phyloP scores from a whole-genome alignment of 163 green algal genomes.

The Chlamydomonas reinhardtii region DNA sequence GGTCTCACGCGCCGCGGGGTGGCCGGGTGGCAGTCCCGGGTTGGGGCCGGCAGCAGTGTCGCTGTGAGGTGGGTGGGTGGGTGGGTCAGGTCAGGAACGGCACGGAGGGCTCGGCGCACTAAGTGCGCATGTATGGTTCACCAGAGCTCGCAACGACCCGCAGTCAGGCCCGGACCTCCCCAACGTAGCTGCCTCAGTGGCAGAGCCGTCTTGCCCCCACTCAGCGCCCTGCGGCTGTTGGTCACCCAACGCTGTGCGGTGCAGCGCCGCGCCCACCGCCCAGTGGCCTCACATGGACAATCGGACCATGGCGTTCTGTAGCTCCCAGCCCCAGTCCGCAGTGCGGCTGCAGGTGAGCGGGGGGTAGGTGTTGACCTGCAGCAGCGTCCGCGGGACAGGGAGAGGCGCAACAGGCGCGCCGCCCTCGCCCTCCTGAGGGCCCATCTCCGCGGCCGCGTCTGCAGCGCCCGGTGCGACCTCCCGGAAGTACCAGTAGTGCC shows the following conservation, averaged over 20 bases:
- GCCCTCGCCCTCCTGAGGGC: background rate
- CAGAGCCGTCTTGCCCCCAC: no score
- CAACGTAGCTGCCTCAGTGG: no score
- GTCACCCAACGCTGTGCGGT: no score
- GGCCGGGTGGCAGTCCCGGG: conserved; percentile 3
- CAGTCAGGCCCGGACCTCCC: no score
- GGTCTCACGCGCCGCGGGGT: background rate
- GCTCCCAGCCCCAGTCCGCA: conserved; percentile 3
- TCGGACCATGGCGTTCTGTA: background rate
- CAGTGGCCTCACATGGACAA: background rate
- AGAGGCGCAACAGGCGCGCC: background rate
- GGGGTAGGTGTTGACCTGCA: conserved; percentile 34
- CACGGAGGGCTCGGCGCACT: background rate
- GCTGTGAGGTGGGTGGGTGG: background rate
- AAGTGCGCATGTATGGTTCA: no score
- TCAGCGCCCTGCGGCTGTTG: no score
- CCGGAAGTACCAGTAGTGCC: conserved; percentile 28
- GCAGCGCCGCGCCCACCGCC: background rate
- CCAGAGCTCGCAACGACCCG: no score
- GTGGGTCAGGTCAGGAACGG: no score
- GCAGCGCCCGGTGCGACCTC: background rate
- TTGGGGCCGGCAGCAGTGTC: conserved; percentile 3
- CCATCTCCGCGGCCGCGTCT: background rate
- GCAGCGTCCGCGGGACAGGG: background rate
- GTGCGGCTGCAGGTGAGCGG: background rate